phyloP scores from a whole-genome alignment of 2,329 filamentous ascomycete genomes.

The Amylocarpus encephaloides region DNA sequence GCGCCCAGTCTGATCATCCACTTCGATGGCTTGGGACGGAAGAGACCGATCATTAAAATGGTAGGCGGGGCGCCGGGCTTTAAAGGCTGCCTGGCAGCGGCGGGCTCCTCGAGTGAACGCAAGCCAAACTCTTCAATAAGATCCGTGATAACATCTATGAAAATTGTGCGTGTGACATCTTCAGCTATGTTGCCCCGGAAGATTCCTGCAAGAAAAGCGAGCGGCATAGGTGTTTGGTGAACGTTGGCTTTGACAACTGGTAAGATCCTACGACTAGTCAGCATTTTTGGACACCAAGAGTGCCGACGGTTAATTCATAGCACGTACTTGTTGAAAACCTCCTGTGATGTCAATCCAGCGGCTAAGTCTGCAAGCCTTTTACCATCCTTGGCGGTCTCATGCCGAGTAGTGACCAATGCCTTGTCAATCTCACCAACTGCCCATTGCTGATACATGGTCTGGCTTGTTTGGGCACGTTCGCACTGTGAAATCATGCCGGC shows the following conservation, averaged over 20 bases:
- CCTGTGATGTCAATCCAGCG: not conserved
- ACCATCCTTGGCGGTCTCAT: constrained; percentile 8
- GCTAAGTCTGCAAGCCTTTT: constrained; percentile 2
- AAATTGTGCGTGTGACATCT: constrained; percentile 2
- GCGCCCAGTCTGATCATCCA: too few relatives aligned
- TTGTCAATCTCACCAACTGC: constrained; percentile 1
- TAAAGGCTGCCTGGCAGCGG: not conserved
- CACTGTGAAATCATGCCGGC: constrained; percentile 2
- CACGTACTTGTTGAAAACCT: constrained; percentile 16
- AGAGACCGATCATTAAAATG: too few relatives aligned
- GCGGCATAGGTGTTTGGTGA: not conserved
- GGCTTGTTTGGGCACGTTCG: not conserved
- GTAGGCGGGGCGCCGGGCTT: not conserved
- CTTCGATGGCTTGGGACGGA: too few relatives aligned
- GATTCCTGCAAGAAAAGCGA: not conserved
- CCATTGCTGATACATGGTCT: constrained; percentile 9
- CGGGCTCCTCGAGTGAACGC: not conserved
- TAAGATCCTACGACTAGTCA: not conserved
- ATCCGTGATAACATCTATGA: constrained; percentile 7
- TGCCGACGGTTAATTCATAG: not conserved
- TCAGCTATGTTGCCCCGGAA: not conserved
- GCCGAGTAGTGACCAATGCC: not conserved
- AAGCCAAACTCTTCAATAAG: constrained; percentile 6
- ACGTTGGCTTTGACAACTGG: not conserved
- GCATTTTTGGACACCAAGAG: not conserved